Evolutionary conservation across 2,329 filamentous ascomycete genomes (phyloP).

Genomic region (Fusarium sp.): DNA sequence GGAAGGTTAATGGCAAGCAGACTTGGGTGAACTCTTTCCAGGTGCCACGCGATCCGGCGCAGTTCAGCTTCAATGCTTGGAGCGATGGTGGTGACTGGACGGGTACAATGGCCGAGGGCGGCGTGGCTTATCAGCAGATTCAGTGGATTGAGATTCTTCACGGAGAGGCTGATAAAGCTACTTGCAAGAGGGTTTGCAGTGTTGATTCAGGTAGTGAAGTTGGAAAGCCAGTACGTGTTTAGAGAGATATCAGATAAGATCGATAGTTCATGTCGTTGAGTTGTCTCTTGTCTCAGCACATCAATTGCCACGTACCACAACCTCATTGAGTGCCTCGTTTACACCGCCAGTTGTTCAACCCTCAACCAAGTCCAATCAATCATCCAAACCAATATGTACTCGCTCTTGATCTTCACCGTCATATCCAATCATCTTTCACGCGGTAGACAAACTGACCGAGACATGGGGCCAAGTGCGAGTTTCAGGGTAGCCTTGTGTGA

Average conservation of each 20-base stretch:
- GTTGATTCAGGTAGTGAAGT: slow-evolving; percentile 46
- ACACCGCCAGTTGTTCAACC: neutral
- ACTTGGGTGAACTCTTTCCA: slow-evolving; percentile 65
- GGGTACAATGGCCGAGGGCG: slow-evolving; percentile 63
- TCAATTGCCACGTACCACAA: neutral
- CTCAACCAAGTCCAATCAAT: neutral
- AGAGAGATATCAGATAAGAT: neutral
- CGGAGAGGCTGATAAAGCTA: slow-evolving; percentile 48
- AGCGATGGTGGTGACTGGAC: slow-evolving; percentile 69
- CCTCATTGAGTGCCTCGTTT: neutral
- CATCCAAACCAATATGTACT: neutral
- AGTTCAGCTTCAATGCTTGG: slow-evolving; percentile 69
- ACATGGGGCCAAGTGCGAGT: neutral
- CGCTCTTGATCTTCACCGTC: neutral
- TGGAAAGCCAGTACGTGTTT: slow-evolving; percentile 53
- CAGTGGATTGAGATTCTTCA: slow-evolving; percentile 72
- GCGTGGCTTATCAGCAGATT: slow-evolving; percentile 65
- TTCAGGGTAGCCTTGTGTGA: slow-evolving; percentile 29
- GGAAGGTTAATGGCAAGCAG: slow-evolving; percentile 64
- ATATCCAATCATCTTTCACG: neutral
- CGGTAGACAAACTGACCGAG: neutral
- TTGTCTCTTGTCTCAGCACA: neutral
- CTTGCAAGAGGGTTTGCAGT: slow-evolving; percentile 39
- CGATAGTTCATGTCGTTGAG: neutral
- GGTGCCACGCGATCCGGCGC: slow-evolving; percentile 62